Conservation (phyloP, 78 protist genomes). For the Polysphondylium violaceum region DNA sequence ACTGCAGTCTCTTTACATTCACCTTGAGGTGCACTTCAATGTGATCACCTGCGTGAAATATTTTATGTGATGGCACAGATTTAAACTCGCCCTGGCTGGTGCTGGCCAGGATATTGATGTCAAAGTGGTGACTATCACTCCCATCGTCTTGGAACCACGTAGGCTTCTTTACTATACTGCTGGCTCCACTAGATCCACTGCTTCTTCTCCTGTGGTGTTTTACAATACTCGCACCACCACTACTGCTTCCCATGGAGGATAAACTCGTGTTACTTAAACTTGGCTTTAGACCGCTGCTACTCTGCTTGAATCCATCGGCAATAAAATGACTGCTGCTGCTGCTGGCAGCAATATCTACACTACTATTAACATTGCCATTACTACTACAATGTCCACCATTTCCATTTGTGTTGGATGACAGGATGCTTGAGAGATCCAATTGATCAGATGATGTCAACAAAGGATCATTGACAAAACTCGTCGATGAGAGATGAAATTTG, state of each 20-base stretch:
- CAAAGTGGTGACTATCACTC: conserved; percentile 16
- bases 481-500: too few relatives aligned
- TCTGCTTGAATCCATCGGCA: too few relatives aligned
- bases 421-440: conserved; percentile 1
- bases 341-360: not conserved
- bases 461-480: too few relatives aligned
- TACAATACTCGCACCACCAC: not conserved
- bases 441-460: conserved; percentile 1
- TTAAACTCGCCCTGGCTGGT: too few relatives aligned
- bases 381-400: conserved; percentile 1
- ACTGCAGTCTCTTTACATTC: conserved; percentile 47
- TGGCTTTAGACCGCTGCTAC: too few relatives aligned
- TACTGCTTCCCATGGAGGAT: too few relatives aligned
- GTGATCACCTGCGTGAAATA: conserved; percentile 39
- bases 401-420: conserved; percentile 1
- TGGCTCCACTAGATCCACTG: not conserved
- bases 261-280: too few relatives aligned
- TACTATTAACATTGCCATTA: not conserved
- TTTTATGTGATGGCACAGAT: not conserved
- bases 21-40: conserved; percentile 21
- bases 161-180: not conserved
- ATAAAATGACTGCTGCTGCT: too few relatives aligned
- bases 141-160: conserved; percentile 37
- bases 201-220: not conserved
- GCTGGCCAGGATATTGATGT: not conserved